Percentiles rank a stretch among this genome's conserved stretches.
Evolutionary conservation across 2,329 filamentous ascomycete genomes (phyloP).

Genomic region (Ophiocordyceps unilateralis): DNA sequence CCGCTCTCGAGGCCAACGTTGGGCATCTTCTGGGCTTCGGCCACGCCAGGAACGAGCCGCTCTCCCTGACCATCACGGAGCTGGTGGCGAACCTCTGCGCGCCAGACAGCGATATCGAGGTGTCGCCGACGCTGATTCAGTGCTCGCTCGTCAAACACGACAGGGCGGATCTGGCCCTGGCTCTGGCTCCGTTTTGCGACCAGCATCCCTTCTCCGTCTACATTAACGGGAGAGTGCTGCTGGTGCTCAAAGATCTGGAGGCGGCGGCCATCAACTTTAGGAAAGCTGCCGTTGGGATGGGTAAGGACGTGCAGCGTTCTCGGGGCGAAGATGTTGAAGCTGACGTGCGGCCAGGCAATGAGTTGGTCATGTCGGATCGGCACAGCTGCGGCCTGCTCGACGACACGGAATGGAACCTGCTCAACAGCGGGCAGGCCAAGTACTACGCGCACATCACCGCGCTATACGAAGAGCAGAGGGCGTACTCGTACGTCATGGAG

Average conservation of each 20-base stretch:
- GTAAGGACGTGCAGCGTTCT: conserved; percentile 32
- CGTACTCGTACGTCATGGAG: conserved; percentile 66
- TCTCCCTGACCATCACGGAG: conserved; percentile 45
- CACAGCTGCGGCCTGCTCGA: conserved; percentile 54
- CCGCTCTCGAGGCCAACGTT: conserved; percentile 41
- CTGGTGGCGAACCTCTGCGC: conserved; percentile 50
- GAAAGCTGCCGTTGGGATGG: conserved; percentile 66
- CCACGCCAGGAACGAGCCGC: conserved; percentile 29
- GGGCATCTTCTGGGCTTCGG: conserved; percentile 46
- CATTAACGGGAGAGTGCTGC: conserved; percentile 62
- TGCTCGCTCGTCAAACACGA: conserved; percentile 43
- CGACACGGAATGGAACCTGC: conserved; percentile 51
- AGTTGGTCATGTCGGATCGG: conserved; percentile 27
- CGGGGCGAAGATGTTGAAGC: background rate
- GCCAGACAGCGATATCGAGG: conserved; percentile 46
- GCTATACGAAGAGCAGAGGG: conserved; percentile 63
- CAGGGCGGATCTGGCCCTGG: conserved; percentile 40
- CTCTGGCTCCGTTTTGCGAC: conserved; percentile 37
- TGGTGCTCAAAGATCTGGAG: conserved; percentile 57
- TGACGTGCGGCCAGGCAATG: conserved; percentile 18
- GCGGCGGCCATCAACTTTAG: conserved; percentile 62
- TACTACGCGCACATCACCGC: conserved; percentile 79
- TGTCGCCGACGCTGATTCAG: conserved; percentile 42
- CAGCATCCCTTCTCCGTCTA: conserved; percentile 55
- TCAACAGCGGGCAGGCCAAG: conserved; percentile 57